phyloP scores from a whole-genome alignment of 2,329 filamentous ascomycete species.

The Purpureocillium lavendulum region DNA sequence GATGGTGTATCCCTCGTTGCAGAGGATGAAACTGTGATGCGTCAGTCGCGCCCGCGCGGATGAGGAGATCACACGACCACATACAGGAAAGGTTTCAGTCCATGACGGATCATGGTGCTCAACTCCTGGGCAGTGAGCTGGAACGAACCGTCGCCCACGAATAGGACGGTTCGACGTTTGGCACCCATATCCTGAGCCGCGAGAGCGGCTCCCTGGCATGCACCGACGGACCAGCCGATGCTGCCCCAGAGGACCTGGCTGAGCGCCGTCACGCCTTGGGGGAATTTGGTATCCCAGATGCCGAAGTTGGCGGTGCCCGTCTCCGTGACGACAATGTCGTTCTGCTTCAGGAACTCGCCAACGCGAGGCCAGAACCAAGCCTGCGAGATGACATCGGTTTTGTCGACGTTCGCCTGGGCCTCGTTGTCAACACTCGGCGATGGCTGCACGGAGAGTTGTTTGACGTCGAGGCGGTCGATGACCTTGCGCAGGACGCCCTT shows the following conservation, averaged over 20 bases:
- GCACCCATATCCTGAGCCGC: conserved; percentile 58
- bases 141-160: conserved; percentile 83
- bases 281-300: conserved; percentile 79
- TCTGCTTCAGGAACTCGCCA: conserved; percentile 60
- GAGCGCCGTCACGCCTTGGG: conserved; percentile 66
- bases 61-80: conserved; percentile 15
- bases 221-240: conserved; percentile 53
- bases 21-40: conserved; percentile 60
- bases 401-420: conserved; percentile 30
- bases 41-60: not conserved
- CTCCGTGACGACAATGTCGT: conserved; percentile 77
- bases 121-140: conserved; percentile 80
- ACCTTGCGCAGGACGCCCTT: conserved; percentile 68
- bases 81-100: conserved; percentile 68
- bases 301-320: conserved; percentile 86
- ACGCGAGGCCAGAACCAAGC: conserved; percentile 71
- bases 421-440: conserved; percentile 47
- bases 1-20: conserved; percentile 84
- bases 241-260: conserved; percentile 70
- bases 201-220: conserved; percentile 58
- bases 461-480: conserved; percentile 47
- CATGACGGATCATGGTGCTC: conserved; percentile 71
- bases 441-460: conserved; percentile 46
- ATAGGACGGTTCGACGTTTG: conserved; percentile 64
- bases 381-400: conserved; percentile 49